Conservation (phyloP, 805 yeast species). For the Kazachstania africana region DNA sequence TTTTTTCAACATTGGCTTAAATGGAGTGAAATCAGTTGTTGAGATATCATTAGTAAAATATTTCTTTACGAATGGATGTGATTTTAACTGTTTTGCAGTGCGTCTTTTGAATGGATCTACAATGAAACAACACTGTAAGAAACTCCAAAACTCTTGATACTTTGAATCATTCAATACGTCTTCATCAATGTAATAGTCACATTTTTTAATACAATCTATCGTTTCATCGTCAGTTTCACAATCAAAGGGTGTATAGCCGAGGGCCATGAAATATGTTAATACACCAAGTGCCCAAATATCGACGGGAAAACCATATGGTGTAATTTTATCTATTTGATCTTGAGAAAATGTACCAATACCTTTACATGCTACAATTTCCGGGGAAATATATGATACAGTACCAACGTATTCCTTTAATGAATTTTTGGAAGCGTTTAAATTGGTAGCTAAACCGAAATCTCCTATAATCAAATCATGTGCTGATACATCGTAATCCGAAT, state of each 20-base stretch:
- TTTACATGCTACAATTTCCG: slow-evolving; percentile 43
- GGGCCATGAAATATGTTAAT: slow-evolving; percentile 52
- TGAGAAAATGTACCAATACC: slow-evolving; percentile 15
- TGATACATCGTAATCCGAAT: slow-evolving; percentile 25
- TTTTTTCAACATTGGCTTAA: slow-evolving; percentile 4
- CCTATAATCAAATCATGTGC: slow-evolving; percentile 27
- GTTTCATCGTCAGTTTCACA: slow-evolving; percentile 63
- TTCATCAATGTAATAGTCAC: slow-evolving; percentile 55
- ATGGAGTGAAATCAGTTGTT: neutral
- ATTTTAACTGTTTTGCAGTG: slow-evolving; percentile 32
- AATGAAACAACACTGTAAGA: slow-evolving; percentile 42
- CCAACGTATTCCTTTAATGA: slow-evolving; percentile 43
- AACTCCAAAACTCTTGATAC: slow-evolving; percentile 39
- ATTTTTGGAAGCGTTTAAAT: slow-evolving; percentile 27
- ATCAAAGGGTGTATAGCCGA: slow-evolving; percentile 72
- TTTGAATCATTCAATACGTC: slow-evolving; percentile 40
- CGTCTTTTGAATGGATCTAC: slow-evolving; percentile 36
- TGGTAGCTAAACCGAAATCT: slow-evolving; percentile 50
- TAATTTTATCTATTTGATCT: slow-evolving; percentile 7
- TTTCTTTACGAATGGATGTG: slow-evolving; percentile 32
- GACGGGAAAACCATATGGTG: slow-evolving; percentile 43
- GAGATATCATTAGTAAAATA: slow-evolving; percentile 7
- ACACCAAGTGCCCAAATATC: slow-evolving; percentile 77
- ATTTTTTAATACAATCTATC: slow-evolving; percentile 43
- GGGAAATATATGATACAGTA: slow-evolving; percentile 67